A percentile compares a stretch with the other conserved stretches of the same genome.
Conservation (phyloP, 768 basidiomycete species). For the Symmetrospora coprosmae region DNA sequence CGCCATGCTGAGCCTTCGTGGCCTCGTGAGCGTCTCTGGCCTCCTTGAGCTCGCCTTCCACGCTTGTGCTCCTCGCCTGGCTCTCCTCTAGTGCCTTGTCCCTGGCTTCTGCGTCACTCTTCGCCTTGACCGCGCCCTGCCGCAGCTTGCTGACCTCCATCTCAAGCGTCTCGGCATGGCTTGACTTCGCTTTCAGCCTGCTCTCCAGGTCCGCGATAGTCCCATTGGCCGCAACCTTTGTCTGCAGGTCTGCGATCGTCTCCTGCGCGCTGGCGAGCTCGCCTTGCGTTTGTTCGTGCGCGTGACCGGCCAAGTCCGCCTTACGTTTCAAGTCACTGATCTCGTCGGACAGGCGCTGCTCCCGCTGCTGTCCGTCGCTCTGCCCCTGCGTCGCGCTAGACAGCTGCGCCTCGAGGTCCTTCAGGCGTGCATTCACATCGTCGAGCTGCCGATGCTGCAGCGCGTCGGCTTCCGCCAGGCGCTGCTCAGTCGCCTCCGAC, state of each 20-base stretch:
- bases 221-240: background rate
- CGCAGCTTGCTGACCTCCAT: conserved; percentile 10
- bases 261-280: background rate
- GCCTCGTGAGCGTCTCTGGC: background rate
- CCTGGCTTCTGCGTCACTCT: background rate
- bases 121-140: background rate
- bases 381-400: background rate
- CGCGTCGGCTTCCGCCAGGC: background rate
- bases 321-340: conserved; percentile 7
- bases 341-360: background rate
- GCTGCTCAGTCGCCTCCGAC: background rate
- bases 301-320: background rate
- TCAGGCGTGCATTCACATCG: background rate
- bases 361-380: background rate
- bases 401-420: background rate
- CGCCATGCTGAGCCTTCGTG: background rate
- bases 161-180: conserved; percentile 20
- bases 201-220: conserved; percentile 12
- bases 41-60: background rate
- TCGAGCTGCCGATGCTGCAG: background rate
- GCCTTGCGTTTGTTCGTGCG: background rate
- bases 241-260: background rate
- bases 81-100: background rate
- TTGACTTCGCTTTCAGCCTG: conserved; percentile 12
- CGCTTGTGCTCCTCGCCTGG: background rate